These are phyloP conservation scores for Acanthamoeba lenticulata DNA, from an alignment of 208 protist species.

Conservation along the genomic window DNA sequence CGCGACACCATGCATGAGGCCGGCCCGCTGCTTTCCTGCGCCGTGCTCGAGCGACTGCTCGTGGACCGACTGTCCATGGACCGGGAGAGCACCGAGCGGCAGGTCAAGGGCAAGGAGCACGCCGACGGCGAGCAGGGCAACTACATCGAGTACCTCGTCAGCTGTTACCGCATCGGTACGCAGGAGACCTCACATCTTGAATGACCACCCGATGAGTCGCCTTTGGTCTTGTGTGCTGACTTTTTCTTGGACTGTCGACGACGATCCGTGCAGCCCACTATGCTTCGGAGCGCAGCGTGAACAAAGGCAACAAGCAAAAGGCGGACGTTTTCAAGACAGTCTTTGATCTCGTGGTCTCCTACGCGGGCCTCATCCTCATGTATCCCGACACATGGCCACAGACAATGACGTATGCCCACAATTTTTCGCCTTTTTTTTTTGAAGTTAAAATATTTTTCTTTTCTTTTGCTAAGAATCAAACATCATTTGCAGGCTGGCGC, in stretches of 20 bases:
- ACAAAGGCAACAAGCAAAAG: slow-evolving; percentile 19
- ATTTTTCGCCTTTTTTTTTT: not conserved
- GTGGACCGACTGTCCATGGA: slow-evolving; percentile 46
- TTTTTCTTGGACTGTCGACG: not conserved
- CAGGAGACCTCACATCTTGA: not conserved
- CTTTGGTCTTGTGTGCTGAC: not conserved
- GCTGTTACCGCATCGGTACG: slow-evolving; percentile 25
- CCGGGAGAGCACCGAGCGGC: not conserved
- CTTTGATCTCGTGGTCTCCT: slow-evolving; percentile 6
- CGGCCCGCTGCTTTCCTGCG: slow-evolving; percentile 11
- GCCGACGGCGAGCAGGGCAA: not conserved
- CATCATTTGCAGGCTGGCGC: no score
- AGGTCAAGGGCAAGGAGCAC: slow-evolving; percentile 19
- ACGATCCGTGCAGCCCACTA: slow-evolving; percentile 1
- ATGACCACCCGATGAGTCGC: not conserved
- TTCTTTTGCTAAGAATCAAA: no score
- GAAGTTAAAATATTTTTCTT: no score
- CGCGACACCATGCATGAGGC: slow-evolving; percentile 19
- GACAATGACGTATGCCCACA: slow-evolving; percentile 35
- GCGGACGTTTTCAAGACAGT: not conserved
- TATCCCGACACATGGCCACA: slow-evolving; percentile 60
- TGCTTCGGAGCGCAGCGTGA: slow-evolving; percentile 1
- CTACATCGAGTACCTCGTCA: slow-evolving; percentile 55
- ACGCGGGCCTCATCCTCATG: slow-evolving; percentile 43
- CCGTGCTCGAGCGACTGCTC: slow-evolving; percentile 16